Base-by-base conservation (phyloP, 176 grass and related monocot species). In the Bolboschoenus planiculmis region DNA sequence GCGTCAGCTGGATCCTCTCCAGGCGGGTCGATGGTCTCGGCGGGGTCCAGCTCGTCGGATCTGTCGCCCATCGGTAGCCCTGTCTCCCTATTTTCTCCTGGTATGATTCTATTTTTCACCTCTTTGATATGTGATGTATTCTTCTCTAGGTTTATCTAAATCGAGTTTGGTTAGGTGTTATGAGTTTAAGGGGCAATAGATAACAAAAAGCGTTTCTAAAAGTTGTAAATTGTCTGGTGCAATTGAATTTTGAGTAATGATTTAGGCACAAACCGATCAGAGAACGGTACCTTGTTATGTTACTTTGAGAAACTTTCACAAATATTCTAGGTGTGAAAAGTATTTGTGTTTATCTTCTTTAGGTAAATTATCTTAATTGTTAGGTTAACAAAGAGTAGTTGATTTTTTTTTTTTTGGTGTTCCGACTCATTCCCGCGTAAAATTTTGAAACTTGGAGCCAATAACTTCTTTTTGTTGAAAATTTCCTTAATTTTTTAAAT, bases 11-110 rank as follows among this genome's bases (percentile, higher is more conserved):
- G 21, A 11, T 78, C 56, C 14, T 65, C 73, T 20, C 60, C 54
- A 53, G 44, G 26, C 4, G 68, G 5, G 23, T 37, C 74, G 2
- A 85, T 79, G 1, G 81, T 16, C 0, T 39, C 26, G 14, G 42
- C 51, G 4, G 86, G 87, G 56, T 80, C 91, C 61, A 74, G 42
- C 56, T 80, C 87, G 36, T 91, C 89, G 14, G 92, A 94, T 78
- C 85, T 87, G 43, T 89, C 89, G 29, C 89, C 92, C 11, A 15
- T 88, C 58, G 93, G 85, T 51, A 93, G 93, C 48, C 93, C 93
- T 0, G 74, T 91, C 7, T 89, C 93, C 14, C 83, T 97, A 60
- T 79, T 93, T 13, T 85, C 85, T 68, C 87, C 85, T 80, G 91
- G 93, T 93, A 85, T 33, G 57, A 81, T 27, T 64, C 0, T 24